These are phyloP conservation scores for Artemisia annua DNA, from an alignment of 129 eudicot genomes.

Conservation along the genomic window DNA sequence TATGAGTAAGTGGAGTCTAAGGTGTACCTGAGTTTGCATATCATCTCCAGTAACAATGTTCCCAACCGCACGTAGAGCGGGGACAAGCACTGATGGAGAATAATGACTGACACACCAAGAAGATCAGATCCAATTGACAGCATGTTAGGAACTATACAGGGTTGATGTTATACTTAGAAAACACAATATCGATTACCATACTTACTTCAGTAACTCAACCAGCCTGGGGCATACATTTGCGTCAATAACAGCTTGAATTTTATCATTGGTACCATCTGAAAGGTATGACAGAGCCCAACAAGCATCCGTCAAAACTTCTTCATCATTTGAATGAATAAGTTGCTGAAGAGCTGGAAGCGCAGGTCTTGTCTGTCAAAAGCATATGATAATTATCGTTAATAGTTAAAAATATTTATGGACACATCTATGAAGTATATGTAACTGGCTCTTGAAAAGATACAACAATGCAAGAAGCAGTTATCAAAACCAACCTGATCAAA, in stretches of 20 bases:
- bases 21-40: conserved; percentile 73
- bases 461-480: background rate
- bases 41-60: conserved; percentile 84
- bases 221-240: conserved; percentile 63
- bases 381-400: background rate
- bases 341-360: conserved; percentile 79
- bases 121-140: background rate
- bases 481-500: conserved; percentile 63
- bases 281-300: conserved; percentile 83
- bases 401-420: background rate
- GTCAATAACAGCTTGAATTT: conserved; percentile 70
- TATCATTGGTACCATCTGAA: conserved; percentile 73
- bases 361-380: conserved; percentile 57
- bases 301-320: conserved; percentile 77
- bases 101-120: conserved; percentile 48
- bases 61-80: conserved; percentile 82
- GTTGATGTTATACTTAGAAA: background rate
- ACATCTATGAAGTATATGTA: background rate
- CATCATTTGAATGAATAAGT: conserved; percentile 74
- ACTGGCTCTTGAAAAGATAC: background rate
- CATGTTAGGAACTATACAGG: conserved; percentile 14
- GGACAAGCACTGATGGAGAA: conserved; percentile 66
- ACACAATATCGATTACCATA: background rate
- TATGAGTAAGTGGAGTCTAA: background rate
- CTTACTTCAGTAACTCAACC: conserved; percentile 61